Conservation (phyloP, 345 rosid genomes). For the Pistacia vera region DNA sequence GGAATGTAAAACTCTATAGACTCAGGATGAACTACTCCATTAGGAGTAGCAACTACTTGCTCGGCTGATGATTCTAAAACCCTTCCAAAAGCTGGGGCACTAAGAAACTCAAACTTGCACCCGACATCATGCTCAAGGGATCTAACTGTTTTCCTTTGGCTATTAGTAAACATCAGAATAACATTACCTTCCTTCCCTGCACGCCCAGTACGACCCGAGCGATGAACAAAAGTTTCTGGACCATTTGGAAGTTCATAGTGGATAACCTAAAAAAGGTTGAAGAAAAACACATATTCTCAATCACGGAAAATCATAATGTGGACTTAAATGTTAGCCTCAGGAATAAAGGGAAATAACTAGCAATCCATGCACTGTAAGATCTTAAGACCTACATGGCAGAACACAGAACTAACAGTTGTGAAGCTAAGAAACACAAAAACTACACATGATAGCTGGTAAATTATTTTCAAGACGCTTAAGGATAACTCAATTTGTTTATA, state of each 20-base stretch:
- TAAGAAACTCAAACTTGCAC: conserved; percentile 83
- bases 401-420: neutral
- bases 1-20: conserved; percentile 74
- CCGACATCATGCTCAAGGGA: conserved; percentile 91
- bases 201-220: conserved; percentile 99
- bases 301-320: neutral
- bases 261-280: conserved; percentile 58
- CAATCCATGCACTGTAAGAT: neutral
- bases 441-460: neutral
- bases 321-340: neutral
- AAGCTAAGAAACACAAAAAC: neutral
- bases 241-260: conserved; percentile 99
- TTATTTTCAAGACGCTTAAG: neutral
- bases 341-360: neutral
- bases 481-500: neutral
- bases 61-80: conserved; percentile 84
- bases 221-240: conserved; percentile 96
- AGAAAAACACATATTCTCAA: conserved; percentile 15
- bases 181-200: conserved; percentile 98
- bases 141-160: conserved; percentile 87
- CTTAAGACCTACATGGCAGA: neutral
- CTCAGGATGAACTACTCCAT: conserved; percentile 79
- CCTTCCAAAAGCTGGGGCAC: conserved; percentile 76
- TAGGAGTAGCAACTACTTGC: conserved; percentile 82
- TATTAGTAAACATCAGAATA: conserved; percentile 75